Percentiles rank a stretch among this genome's conserved stretches.
phyloP scores from a whole-genome alignment of 129 eudicot species.

The Lonicera japonica region DNA sequence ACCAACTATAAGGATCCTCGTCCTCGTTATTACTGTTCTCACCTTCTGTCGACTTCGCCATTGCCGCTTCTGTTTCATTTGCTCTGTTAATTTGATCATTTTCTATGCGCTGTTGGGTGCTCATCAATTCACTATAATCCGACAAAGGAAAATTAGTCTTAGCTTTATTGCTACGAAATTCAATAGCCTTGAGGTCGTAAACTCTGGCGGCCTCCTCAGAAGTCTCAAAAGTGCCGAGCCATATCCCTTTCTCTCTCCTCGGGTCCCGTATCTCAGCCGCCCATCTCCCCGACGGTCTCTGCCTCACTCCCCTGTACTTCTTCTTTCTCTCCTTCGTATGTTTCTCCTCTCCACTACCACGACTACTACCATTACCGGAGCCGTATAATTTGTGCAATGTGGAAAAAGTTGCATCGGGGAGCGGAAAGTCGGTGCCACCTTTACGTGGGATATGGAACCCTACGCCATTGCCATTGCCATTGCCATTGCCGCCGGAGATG shows the following conservation, averaged over 20 bases:
- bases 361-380: background rate
- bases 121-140: background rate
- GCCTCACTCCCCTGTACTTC: background rate
- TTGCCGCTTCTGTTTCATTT: too few species aligned
- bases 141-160: slow-evolving; percentile 19
- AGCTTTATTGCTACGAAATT: slow-evolving; percentile 17
- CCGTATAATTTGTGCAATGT: background rate
- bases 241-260: slow-evolving; percentile 3
- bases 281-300: slow-evolving; percentile 12
- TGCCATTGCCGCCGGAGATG: background rate
- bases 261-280: slow-evolving; percentile 31
- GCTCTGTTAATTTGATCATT: too few species aligned
- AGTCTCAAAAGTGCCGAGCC: slow-evolving; percentile 26
- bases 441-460: too few species aligned
- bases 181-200: slow-evolving; percentile 20
- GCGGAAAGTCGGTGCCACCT: background rate
- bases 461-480: too few species aligned
- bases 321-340: background rate
- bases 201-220: slow-evolving; percentile 28
- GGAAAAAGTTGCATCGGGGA: background rate
- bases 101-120: too few species aligned
- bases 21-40: too few species aligned
- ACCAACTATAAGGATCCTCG: too few species aligned
- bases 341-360: background rate
- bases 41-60: too few species aligned